These are phyloP conservation scores for Yarrowia keelungensis DNA, from an alignment of 805 yeast genomes.

Conservation along the genomic window DNA sequence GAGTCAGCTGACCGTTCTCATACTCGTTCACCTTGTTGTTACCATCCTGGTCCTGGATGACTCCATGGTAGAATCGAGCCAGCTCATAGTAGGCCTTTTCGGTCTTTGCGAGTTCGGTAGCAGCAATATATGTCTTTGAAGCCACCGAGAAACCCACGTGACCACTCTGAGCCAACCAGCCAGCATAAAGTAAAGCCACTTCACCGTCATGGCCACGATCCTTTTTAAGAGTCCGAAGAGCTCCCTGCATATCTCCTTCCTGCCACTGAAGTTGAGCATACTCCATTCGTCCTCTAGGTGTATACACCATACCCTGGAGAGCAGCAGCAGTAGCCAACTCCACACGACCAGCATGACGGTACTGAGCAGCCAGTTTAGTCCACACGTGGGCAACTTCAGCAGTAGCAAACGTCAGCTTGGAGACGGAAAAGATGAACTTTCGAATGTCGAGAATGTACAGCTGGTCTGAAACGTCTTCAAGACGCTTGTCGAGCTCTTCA, in stretches of 20 bases:
- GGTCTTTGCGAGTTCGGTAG: constrained; percentile 17
- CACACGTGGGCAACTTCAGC: constrained; percentile 57
- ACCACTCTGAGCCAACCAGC: constrained; percentile 32
- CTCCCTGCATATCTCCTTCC: constrained; percentile 69
- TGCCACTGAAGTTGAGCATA: constrained; percentile 87
- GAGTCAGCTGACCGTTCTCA: constrained; percentile 57
- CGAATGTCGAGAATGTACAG: constrained; percentile 61
- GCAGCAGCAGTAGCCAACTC: constrained; percentile 76
- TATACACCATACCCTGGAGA: constrained; percentile 58
- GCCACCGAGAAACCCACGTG: constrained; percentile 33
- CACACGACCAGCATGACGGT: constrained; percentile 70
- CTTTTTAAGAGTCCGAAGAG: constrained; percentile 43
- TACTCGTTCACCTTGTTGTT: constrained; percentile 39
- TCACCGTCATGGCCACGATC: constrained; percentile 26
- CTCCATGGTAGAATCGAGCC: constrained; percentile 32
- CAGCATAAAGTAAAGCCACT: constrained; percentile 28
- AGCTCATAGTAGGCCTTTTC: constrained; percentile 31
- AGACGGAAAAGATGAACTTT: constrained; percentile 51
- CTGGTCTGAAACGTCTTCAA: neutral
- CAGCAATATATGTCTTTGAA: constrained; percentile 16
- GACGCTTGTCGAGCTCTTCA: constrained; percentile 5
- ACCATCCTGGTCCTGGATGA: constrained; percentile 40
- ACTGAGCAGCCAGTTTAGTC: constrained; percentile 65
- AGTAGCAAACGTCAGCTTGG: constrained; percentile 40
- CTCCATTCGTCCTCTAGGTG: constrained; percentile 55